Conservation (phyloP, 768 basidiomycete genomes). For the Asterophora lycoperdoides region DNA sequence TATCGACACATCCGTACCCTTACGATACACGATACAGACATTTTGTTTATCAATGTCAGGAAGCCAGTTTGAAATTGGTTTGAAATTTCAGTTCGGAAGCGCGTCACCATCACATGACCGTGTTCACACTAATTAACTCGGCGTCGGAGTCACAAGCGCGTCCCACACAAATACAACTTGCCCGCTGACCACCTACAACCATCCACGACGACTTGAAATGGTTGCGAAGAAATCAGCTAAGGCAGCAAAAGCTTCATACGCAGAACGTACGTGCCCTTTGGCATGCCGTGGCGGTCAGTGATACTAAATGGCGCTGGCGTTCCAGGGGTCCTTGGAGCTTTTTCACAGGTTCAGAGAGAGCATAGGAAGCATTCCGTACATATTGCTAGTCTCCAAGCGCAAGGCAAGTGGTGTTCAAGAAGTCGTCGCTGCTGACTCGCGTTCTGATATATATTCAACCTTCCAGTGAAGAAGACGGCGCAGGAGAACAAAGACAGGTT, state of each 20-base stretch:
- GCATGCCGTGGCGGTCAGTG: not conserved
- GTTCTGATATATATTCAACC: not conserved
- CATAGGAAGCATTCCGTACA: constrained; percentile 43
- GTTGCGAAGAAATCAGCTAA: constrained; percentile 27
- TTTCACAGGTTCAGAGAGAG: constrained; percentile 39
- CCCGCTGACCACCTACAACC: not conserved
- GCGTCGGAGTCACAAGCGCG: constrained; percentile 4
- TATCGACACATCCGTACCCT: not conserved
- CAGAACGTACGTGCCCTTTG: constrained; percentile 37
- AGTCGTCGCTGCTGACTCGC: not conserved
- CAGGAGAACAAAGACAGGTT: constrained; percentile 39
- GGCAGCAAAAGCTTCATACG: constrained; percentile 32
- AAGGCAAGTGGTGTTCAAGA: constrained; percentile 27
- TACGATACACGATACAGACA: not conserved
- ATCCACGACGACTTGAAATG: constrained; percentile 16
- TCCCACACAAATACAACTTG: not conserved
- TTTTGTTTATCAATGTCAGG: not conserved
- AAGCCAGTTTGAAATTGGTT: too few species aligned
- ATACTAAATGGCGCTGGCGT: constrained; percentile 1
- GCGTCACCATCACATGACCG: constrained; percentile 8
- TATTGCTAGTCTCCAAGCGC: constrained; percentile 41
- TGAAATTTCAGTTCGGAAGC: not conserved
- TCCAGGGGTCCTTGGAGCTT: constrained; percentile 44
- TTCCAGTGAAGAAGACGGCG: constrained; percentile 43
- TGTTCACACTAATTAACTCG: constrained; percentile 1